These are phyloP conservation scores for Smithsoniella earleae DNA, from an alignment of 163 green algal species.

Conservation along the genomic window DNA sequence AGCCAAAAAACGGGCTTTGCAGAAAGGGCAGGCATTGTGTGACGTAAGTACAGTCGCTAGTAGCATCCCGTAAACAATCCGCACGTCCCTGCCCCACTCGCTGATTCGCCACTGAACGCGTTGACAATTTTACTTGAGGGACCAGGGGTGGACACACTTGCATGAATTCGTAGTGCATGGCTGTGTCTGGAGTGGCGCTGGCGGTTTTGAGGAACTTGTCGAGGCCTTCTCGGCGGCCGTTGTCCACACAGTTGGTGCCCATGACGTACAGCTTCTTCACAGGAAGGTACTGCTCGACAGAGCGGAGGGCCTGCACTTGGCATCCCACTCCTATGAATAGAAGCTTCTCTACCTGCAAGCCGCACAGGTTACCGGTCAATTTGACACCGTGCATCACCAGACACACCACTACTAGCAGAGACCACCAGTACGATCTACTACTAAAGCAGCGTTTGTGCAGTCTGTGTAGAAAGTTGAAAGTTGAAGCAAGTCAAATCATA, in stretches of 20 bases:
- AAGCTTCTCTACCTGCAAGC: constrained; percentile 66
- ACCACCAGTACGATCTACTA: no score
- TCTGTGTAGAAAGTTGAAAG: no score
- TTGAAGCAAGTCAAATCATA: no score
- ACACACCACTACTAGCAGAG: no score
- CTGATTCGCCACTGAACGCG: no score
- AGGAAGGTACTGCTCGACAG: constrained; percentile 73
- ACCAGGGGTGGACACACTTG: constrained; percentile 44
- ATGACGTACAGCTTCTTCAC: constrained; percentile 95
- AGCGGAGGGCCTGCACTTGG: constrained; percentile 83
- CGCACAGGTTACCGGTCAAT: no score
- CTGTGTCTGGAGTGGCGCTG: constrained; percentile 57
- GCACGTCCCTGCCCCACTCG: no score
- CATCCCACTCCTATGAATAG: constrained; percentile 97
- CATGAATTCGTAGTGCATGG: constrained; percentile 98
- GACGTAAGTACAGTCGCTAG: neutral
- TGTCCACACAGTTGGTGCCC: constrained; percentile 87
- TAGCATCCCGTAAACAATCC: neutral
- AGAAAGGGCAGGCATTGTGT: no score
- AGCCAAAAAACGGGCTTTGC: no score
- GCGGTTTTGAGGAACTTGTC: constrained; percentile 89
- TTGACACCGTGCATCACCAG: neutral
- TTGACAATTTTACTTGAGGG: no score
- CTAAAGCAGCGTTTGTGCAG: no score
- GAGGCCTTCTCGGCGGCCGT: constrained; percentile 71